A percentile compares a stretch with the other conserved stretches of the same genome.
Conservation (phyloP, 345 rosid species). For the Syzygium jambos region DNA sequence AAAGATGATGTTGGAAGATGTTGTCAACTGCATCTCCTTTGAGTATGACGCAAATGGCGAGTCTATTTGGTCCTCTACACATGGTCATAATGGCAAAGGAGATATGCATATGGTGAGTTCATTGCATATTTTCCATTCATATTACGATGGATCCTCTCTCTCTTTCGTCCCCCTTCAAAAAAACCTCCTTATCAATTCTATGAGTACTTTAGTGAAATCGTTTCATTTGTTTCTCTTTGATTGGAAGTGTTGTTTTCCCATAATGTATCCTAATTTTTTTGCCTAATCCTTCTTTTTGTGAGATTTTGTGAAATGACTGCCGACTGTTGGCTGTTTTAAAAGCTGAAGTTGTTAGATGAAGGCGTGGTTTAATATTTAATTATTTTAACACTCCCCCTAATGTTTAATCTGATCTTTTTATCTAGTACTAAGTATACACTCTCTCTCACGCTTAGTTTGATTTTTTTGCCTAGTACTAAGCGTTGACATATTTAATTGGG, state of each 20-base stretch:
- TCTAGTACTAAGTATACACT: no score
- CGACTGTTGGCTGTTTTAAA: no score
- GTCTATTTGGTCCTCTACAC: neutral
- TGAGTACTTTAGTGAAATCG: neutral
- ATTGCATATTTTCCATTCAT: neutral
- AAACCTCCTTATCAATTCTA: neutral
- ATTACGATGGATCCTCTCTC: neutral
- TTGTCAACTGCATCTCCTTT: neutral
- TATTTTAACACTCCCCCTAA: no score
- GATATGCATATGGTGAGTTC: neutral
- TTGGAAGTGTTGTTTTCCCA: neutral
- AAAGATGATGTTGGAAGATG: neutral
- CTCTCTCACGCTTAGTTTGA: no score
- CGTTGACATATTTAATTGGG: no score
- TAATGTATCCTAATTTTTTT: neutral
- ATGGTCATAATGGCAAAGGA: neutral
- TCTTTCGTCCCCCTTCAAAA: fast-evolving
- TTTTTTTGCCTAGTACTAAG: no score
- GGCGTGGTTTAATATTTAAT: no score
- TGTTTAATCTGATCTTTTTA: no score
- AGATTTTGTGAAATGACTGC: no score
- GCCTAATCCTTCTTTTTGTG: neutral
- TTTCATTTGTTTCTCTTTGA: neutral
- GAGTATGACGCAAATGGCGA: neutral
- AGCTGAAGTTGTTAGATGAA: no score